These are phyloP conservation scores for Rhodotorula sp. DNA, from an alignment of 1,284 basidiomycete species.

Conservation along the genomic window DNA sequence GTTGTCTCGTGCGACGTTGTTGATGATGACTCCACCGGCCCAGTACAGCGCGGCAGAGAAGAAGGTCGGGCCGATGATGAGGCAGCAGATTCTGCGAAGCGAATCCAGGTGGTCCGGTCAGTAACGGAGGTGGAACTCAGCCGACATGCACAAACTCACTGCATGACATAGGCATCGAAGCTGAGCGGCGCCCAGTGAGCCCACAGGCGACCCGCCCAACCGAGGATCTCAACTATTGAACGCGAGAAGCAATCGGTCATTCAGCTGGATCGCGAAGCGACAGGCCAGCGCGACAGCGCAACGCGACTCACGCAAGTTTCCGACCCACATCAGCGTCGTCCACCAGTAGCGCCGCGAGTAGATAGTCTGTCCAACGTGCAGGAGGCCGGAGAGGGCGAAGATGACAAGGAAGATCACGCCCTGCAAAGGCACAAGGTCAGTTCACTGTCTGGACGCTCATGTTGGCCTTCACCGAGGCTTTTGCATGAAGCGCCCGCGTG, in stretches of 20 bases:
- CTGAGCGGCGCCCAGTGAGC: slow-evolving; percentile 10
- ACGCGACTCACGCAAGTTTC: slow-evolving; percentile 8
- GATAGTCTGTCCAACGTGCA: slow-evolving; percentile 8
- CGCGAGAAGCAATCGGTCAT: neutral
- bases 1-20: slow-evolving; percentile 46
- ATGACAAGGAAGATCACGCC: slow-evolving; percentile 15
- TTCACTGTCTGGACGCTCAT: too few species aligned
- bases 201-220: slow-evolving; percentile 15
- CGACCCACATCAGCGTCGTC: slow-evolving; percentile 9
- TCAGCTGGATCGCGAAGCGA: too few species aligned
- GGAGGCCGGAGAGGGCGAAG: slow-evolving; percentile 1
- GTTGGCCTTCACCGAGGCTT: too few species aligned
- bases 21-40: slow-evolving; percentile 50
- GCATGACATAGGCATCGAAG: slow-evolving; percentile 18
- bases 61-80: slow-evolving; percentile 52
- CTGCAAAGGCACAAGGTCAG: neutral
- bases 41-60: slow-evolving; percentile 50
- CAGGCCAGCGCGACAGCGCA: too few species aligned
- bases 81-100: slow-evolving; percentile 17
- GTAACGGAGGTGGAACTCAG: too few species aligned
- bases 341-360: slow-evolving; percentile 12
- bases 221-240: slow-evolving; percentile 22
- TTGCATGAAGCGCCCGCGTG: too few species aligned
- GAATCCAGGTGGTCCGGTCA: too few species aligned
- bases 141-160: neutral